Evolutionary conservation across 1,284 basidiomycete species (phyloP), one percentile per base, ranked within the genome.

Genomic region (Leccinum pachyderme): DNA sequence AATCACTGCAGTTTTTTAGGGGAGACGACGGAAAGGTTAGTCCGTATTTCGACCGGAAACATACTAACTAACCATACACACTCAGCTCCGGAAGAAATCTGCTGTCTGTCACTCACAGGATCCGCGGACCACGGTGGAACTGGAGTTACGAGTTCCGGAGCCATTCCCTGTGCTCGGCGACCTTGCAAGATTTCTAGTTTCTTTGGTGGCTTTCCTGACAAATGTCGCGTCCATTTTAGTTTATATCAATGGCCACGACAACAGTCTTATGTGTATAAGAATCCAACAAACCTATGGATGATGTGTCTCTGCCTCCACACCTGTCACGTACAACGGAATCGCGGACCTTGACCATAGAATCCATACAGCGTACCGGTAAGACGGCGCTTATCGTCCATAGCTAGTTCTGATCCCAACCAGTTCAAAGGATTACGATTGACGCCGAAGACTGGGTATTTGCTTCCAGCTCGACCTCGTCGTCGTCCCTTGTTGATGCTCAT

Each of bases 181-280:
- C 63, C 87, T 98, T 60, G 84, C 89, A 13, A 83, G 91, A 25
- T 98, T 98, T 73, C 78, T 98, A 6, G 81, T 89, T 18, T 95
- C 94, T 2, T 93, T 91, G 0, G 84, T 98, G 54, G 95, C 94
- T 0, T 98, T 98, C 72, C 96, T 97, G 83, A 78, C 81, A 11
- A 81, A 86, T 55, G 81, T 98, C 5, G 76, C 79, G 18, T 80
- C 86, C 64, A 82, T 98, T 54, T 86, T 83, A 64, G 80, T 95
- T 28, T 86, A 81, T 64, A 82, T 94, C 47, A 86, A 97, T 65
- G 86, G 87, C 59, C 79, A 83, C 64, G 86, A 87, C 59, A 80
- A 83, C 53, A 78, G 85, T 32, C 81, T 98, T 1, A 83, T 89
- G 43, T 79, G 79, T 52, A 75, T 98, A 44, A 73, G 39, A 49